Evolutionary conservation across 495 filamentous ascomycete species (phyloP), one percentile per base, ranked within the genome.

Genomic region (Daldinia concentrica): DNA sequence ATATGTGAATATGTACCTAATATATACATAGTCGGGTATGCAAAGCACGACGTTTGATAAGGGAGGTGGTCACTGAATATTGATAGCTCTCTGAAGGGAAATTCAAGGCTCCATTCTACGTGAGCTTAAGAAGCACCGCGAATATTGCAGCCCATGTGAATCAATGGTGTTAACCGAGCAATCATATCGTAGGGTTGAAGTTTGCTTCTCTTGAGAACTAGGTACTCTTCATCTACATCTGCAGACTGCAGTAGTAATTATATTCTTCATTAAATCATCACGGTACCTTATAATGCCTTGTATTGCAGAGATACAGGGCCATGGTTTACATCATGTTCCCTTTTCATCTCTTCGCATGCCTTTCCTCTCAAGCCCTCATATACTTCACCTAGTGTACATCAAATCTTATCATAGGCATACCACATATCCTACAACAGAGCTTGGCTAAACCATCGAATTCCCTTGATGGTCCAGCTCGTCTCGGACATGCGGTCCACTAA

Each of bases 381-480:
- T 34, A 34, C 32, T 34, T 34, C 32, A 4, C 8, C 32, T 12
- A 0, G 32, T 34, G 9, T 34, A 34, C 11, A 34, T 34, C 9
- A 12, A 12, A 34, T 34, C 9, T 1, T 2, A 34, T 0, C 9
- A 12, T 12, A 12, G 11, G n/a, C n/a, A 43, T 43, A 17, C 39
- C 7, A 34, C n/a, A n/a, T 43, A 43, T 19, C 15, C 39, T 43
- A 43, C 5, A 43, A 2, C 39, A 43, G 6, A 43, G n/a, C 7
- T 17, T n/a, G 7, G 6, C n/a, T 24, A 70, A 29, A 70, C 68
- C 72, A 74, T 74, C 2, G 67, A 71, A 15, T 74, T 74, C 15
- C 68, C 72, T 36, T 22, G 68, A 2, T 14, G 55, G 7, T 75
- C 65, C 30, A 72, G 1, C 43, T 69, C 73, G 27, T 72, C 73